A percentile compares a stretch with the other conserved stretches of the same genome.
These are phyloP conservation scores for Saturnispora serradocipensis DNA, from an alignment of 805 yeast genomes.

Conservation along the genomic window DNA sequence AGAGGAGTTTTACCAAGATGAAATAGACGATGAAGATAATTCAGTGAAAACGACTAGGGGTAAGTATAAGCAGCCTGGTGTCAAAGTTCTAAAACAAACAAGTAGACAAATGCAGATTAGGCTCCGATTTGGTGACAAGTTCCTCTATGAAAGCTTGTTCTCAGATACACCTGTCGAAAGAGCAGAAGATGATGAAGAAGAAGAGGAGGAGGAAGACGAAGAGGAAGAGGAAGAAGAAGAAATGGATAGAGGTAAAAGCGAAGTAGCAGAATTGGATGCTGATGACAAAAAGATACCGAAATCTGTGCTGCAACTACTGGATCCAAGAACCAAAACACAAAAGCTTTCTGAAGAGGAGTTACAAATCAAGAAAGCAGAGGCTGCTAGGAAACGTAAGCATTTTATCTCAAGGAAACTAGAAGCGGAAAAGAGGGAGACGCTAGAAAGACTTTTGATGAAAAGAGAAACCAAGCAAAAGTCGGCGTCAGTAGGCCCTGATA, in stretches of 20 bases:
- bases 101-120: background rate
- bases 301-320: conserved; percentile 29
- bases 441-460: conserved; percentile 60
- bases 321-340: conserved; percentile 39
- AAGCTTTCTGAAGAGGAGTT: conserved; percentile 76
- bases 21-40: conserved; percentile 4
- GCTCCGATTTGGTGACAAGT: conserved; percentile 5
- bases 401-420: conserved; percentile 73
- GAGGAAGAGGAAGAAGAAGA: conserved; percentile 1
- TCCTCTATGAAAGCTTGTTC: background rate
- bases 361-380: conserved; percentile 73
- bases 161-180: background rate
- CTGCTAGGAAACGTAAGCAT: conserved; percentile 81
- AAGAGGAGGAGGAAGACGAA: background rate
- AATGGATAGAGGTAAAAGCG: background rate
- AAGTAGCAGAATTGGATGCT: conserved; percentile 17
- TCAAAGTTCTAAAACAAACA: conserved; percentile 1
- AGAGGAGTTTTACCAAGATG: conserved; percentile 1
- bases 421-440: conserved; percentile 87
- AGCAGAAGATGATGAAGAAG: background rate
- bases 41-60: conserved; percentile 13
- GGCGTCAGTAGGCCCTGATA: conserved; percentile 6
- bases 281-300: conserved; percentile 13
- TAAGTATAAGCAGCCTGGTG: conserved; percentile 16
- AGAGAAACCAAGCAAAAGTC: conserved; percentile 21